Conservation (phyloP, 2,329 filamentous ascomycete genomes). For the Akanthomyces uredinophilus region DNA sequence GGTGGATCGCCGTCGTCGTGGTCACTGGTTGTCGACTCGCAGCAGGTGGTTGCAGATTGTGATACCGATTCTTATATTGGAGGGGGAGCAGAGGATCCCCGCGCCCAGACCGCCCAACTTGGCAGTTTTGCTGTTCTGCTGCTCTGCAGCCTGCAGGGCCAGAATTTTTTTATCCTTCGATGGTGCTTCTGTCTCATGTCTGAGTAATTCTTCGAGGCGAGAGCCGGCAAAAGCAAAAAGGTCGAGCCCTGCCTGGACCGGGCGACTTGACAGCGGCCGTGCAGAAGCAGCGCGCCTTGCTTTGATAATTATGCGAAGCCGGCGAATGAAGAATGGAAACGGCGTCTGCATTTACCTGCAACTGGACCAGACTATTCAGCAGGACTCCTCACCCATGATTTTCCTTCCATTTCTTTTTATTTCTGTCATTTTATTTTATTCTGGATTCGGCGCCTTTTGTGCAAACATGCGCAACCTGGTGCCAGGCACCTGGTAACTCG, state of each 20-base stretch:
- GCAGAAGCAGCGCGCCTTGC: no score
- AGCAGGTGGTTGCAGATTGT: slow-evolving; percentile 9
- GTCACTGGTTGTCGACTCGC: neutral
- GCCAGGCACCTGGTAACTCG: no score
- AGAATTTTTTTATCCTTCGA: no score
- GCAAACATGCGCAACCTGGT: neutral
- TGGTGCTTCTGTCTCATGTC: neutral
- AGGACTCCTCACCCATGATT: neutral
- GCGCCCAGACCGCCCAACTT: neutral
- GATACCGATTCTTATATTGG: slow-evolving; percentile 14
- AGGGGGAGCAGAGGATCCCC: slow-evolving; percentile 7
- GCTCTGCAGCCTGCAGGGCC: no score
- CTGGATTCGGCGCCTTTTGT: neutral
- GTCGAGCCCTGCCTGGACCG: neutral
- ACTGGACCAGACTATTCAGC: neutral
- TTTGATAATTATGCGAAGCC: neutral
- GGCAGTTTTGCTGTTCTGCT: no score
- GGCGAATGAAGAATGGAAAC: neutral
- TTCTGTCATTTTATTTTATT: neutral
- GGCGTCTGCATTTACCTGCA: neutral
- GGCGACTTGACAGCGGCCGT: neutral
- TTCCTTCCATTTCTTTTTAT: neutral
- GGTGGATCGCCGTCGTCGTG: neutral
- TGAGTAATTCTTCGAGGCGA: neutral
- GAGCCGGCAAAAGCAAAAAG: neutral